Evolutionary conservation across 306 rosid genomes (phyloP).

Genomic region (Luffa acutangula): DNA sequence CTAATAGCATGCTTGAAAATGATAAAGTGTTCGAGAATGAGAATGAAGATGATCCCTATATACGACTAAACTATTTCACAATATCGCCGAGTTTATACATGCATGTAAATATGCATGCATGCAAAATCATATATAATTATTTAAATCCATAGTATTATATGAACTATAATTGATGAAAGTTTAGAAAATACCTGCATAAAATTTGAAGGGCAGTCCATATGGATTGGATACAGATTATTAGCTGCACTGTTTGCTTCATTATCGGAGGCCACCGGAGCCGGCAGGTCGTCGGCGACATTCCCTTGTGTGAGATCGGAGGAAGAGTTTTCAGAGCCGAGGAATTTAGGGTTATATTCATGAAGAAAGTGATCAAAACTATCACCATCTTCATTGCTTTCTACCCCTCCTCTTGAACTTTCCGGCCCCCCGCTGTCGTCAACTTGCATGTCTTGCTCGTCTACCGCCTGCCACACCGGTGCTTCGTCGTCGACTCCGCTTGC

Average conservation of each 20-base stretch:
- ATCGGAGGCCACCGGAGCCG: conserved; percentile 26
- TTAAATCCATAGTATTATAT: neutral
- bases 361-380: conserved; percentile 29
- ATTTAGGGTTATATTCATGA: conserved; percentile 23
- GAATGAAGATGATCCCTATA: neutral
- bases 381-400: conserved; percentile 16
- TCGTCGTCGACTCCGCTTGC: neutral
- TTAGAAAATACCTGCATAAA: conserved; percentile 2
- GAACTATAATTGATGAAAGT: neutral
- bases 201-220: neutral
- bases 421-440: conserved; percentile 25
- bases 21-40: neutral
- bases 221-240: conserved; percentile 1
- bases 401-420: conserved; percentile 3
- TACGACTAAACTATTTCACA: neutral
- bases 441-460: conserved; percentile 15
- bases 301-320: conserved; percentile 97
- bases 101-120: neutral
- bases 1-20: neutral
- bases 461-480: conserved; percentile 5
- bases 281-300: conserved; percentile 56
- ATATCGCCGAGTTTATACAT: neutral
- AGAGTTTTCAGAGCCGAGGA: conserved; percentile 53
- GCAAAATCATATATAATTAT: neutral
- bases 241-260: conserved; percentile 81